Conservation (phyloP, 148 eudicot species). For the Heliamphora exappendiculata region DNA sequence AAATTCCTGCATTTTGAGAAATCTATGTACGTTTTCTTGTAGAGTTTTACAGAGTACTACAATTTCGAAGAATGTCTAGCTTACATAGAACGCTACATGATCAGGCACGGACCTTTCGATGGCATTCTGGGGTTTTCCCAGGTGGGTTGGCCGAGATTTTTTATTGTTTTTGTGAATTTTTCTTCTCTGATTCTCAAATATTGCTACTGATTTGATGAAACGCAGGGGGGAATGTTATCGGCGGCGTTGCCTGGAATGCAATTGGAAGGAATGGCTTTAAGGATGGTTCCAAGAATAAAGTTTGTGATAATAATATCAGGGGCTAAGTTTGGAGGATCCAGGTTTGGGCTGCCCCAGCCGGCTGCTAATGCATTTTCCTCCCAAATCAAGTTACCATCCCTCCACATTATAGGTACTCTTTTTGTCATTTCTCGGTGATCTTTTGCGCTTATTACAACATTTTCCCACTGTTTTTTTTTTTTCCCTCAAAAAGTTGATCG, state of each 20-base stretch:
- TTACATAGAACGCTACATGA: conserved; percentile 19
- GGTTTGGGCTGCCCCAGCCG: background rate
- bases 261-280: conserved; percentile 9
- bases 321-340: background rate
- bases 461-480: background rate
- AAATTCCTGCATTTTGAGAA: background rate
- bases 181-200: background rate
- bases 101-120: conserved; percentile 21
- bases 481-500: background rate
- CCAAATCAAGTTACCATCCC: conserved; percentile 8
- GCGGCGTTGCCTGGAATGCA: conserved; percentile 12
- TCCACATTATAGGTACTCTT: conserved; percentile 6
- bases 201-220: background rate
- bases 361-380: conserved; percentile 14
- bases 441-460: background rate
- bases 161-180: background rate
- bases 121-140: conserved; percentile 22
- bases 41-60: conserved; percentile 11
- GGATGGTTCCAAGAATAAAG: conserved; percentile 9
- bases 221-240: conserved; percentile 1
- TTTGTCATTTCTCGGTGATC: background rate
- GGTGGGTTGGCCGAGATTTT: conserved; percentile 10
- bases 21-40: background rate
- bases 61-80: conserved; percentile 16
- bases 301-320: conserved; percentile 11